Evolutionary conservation across 192 early-diverging fungal genomes (phyloP).

Genomic region (Linnemannia schmuckeri): DNA sequence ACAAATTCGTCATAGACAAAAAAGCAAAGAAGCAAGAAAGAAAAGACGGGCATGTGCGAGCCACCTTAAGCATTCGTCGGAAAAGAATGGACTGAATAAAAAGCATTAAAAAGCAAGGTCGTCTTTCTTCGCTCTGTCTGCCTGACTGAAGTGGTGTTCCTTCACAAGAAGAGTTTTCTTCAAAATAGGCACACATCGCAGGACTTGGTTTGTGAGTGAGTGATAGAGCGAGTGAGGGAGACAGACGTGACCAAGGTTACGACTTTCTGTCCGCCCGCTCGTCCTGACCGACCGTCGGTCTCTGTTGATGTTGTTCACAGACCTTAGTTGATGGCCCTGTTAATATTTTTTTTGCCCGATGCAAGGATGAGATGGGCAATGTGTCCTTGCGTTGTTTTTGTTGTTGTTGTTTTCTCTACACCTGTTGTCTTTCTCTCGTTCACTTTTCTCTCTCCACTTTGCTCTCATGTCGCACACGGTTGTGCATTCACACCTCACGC

Average conservation of each 20-base stretch:
- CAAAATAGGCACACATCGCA: not conserved
- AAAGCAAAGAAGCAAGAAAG: not conserved
- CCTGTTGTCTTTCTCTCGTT: not conserved
- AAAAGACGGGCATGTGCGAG: not conserved
- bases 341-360: not conserved
- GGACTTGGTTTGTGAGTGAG: not conserved
- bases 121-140: not conserved
- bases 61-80: not conserved
- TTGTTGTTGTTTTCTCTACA: not conserved
- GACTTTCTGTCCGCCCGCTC: not conserved
- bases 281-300: not conserved
- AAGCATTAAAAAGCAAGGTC: not conserved
- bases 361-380: not conserved
- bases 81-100: not conserved
- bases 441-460: not conserved
- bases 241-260: not conserved
- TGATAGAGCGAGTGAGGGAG: not conserved
- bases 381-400: slow-evolving; percentile 1
- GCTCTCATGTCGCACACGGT: slow-evolving; percentile 21
- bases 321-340: not conserved
- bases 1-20: not conserved
- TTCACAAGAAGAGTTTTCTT: not conserved
- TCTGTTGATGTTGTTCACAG: not conserved
- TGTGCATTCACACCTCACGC: slow-evolving; percentile 4
- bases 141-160: not conserved